Evolutionary conservation across 805 yeast genomes (phyloP), one percentile per base, ranked within the genome.

Genomic region (Debaryomyces prosopidis): DNA sequence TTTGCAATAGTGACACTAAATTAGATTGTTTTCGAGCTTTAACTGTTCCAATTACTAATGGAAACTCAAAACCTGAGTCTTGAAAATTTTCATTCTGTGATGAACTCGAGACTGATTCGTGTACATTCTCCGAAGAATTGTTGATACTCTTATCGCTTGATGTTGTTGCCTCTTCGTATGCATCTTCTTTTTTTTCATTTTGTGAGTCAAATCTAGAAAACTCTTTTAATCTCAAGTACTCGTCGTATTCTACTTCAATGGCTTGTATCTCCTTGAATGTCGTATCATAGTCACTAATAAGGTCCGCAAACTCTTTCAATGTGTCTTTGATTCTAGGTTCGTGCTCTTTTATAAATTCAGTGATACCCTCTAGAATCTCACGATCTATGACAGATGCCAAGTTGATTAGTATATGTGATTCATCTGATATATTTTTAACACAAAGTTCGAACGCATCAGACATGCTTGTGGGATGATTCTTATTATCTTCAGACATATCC

Each of bases 311-410:
- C 11, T 54, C 54, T 2, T 55, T 55, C 38, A 69, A 40, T 1
- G 54, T 48, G 4, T 46, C 37, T 8, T 59, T 50, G 8, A 70
- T 55, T 35, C 53, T 61, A 0, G 76, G 72, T 45, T 73, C 76
- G 39, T 70, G 56, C 6, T 44, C 43, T 45, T 71, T 72, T 11
- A 72, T 55, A 47, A 67, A 71, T 5, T 49, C 52, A 12, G 72
- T 65, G n/a, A 72, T 49, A 3, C 56, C 53, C 28, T 63, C 67
- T 45, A 72, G 53, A 1, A 71, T 65, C 18, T 58, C 58, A 15
- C 58, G 49, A 44, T 73, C 77, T 18, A 73, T 66, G 2, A 55
- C 55, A 0, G 66, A 52, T 3, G 75, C 69, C 32, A 68, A 54
- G 3, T 43, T 48, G 19, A 56, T 49, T 36, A 64, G 50, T 2